Evolutionary conservation across 345 rosid genomes (phyloP), one percentile per base, ranked within the genome.

Genomic region (Populus davidiana): DNA sequence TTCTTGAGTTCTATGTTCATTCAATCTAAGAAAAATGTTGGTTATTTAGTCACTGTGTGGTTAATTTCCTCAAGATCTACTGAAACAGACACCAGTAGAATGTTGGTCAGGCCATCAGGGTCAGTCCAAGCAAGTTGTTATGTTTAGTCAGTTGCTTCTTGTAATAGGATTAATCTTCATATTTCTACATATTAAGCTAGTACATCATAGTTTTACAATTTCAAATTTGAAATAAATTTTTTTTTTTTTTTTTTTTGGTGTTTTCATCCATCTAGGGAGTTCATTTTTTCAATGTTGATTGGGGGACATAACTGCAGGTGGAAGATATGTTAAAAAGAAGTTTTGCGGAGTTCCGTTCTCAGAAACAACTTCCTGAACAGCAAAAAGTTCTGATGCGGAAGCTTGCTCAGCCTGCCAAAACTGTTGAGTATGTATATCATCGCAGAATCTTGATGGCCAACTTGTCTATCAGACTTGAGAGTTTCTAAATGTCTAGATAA

Each of bases 281-380:
- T 71, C 56, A 72, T 27, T 69, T 63, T 67, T 61, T 56, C 66
- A 9, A 27, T 67, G 62, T 68, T 75, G 79, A 54, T 74, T 74
- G 70, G 50, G 69, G 29, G 64, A 31, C 67, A 27, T 73, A 69
- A 82, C 23, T 81, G 81, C 89, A 95, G 99, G 97, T 95, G 79
- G 99, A 95, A 87, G 99, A 95, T 78, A 95, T 95, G 99, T 76
- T 95, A 86, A 95, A 95, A 91, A 89, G 98, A 88, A 95, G 98
- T 84, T 95, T 95, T 86, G 96, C 99, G 67, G 99, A 95, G 84
- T 95, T 95, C 82, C 94, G 89, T 90, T 80, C 97, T 66, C 99
- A 95, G 85, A 92, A 90, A 86, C 89, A 92, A 74, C 90, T 95
- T 81, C 97, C 99, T 31, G 99, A 95, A 82, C 86, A 85, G 77